Conservation (phyloP, 176 grass and related monocot genomes). For the Poa annua region DNA sequence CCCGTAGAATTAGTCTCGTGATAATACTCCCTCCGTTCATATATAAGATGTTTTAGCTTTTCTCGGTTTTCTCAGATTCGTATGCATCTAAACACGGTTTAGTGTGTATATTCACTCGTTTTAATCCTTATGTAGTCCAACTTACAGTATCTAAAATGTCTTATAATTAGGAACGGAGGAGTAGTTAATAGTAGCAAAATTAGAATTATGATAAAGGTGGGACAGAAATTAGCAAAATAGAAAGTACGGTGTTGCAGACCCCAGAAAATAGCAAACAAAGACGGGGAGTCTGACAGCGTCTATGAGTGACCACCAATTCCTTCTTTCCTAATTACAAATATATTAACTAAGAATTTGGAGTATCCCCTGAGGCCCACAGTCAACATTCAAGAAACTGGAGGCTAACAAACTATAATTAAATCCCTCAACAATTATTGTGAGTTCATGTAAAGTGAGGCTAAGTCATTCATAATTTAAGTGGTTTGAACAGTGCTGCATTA, state of each 20-base stretch:
- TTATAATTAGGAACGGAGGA: too few species aligned
- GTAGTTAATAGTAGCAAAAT: neutral
- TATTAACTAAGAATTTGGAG: neutral
- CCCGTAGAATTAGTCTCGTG: neutral
- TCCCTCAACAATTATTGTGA: neutral
- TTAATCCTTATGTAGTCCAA: too few species aligned
- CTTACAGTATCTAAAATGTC: too few species aligned
- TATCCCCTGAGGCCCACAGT: neutral
- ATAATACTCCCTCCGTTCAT: too few species aligned
- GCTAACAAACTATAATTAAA: slow-evolving; percentile 6
- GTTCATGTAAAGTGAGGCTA: neutral
- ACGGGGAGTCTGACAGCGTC: neutral
- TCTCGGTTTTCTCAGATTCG: too few species aligned
- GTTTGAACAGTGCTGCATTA: neutral
- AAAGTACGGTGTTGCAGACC: neutral
- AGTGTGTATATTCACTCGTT: too few species aligned
- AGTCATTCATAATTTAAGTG: neutral
- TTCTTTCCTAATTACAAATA: neutral
- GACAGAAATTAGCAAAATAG: slow-evolving; percentile 1
- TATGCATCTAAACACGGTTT: too few species aligned
- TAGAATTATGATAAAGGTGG: neutral
- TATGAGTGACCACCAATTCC: neutral
- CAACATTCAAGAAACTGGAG: neutral
- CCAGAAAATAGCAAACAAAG: too few species aligned
- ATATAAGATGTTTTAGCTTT: too few species aligned